Evolutionary conservation across 1,284 basidiomycete genomes (phyloP).

Genomic region (Trametes polyzona): DNA sequence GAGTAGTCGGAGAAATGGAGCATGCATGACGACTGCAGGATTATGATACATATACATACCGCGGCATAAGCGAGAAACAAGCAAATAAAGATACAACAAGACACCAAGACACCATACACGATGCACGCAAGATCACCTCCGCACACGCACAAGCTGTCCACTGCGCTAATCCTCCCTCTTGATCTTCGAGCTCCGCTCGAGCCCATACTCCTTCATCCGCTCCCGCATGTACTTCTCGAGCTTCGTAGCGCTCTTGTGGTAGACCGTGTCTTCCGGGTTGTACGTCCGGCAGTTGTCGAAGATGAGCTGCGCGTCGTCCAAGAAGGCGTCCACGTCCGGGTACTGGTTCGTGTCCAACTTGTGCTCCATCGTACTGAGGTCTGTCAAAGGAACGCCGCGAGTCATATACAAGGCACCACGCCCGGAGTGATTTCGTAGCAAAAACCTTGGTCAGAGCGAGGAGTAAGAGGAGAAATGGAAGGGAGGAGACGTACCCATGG

Average conservation of each 20-base stretch:
- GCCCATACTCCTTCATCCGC: slow-evolving; percentile 32
- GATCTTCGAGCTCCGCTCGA: slow-evolving; percentile 25
- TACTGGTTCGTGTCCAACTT: slow-evolving; percentile 90
- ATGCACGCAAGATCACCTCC: neutral
- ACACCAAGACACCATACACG: neutral
- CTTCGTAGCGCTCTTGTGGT: slow-evolving; percentile 85
- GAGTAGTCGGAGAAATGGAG: too few relatives aligned
- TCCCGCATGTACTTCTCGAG: slow-evolving; percentile 76
- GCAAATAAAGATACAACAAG: neutral
- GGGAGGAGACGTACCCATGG: slow-evolving; percentile 78
- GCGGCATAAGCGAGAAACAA: too few relatives aligned
- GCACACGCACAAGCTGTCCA: neutral
- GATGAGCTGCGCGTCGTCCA: slow-evolving; percentile 82
- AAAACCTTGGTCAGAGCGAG: neutral
- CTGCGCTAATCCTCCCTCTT: slow-evolving; percentile 17
- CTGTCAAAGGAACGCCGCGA: slow-evolving; percentile 52
- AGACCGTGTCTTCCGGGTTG: slow-evolving; percentile 87
- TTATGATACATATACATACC: too few relatives aligned
- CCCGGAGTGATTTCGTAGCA: too few relatives aligned
- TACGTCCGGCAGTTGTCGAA: slow-evolving; percentile 93
- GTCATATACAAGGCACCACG: too few relatives aligned
- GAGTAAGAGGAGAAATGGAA: neutral
- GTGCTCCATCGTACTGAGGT: slow-evolving; percentile 91
- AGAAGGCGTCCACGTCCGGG: slow-evolving; percentile 75
- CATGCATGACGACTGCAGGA: too few relatives aligned